phyloP scores from a whole-genome alignment of 1,139 yeast genomes.

The Scheffersomyces stambukii region DNA sequence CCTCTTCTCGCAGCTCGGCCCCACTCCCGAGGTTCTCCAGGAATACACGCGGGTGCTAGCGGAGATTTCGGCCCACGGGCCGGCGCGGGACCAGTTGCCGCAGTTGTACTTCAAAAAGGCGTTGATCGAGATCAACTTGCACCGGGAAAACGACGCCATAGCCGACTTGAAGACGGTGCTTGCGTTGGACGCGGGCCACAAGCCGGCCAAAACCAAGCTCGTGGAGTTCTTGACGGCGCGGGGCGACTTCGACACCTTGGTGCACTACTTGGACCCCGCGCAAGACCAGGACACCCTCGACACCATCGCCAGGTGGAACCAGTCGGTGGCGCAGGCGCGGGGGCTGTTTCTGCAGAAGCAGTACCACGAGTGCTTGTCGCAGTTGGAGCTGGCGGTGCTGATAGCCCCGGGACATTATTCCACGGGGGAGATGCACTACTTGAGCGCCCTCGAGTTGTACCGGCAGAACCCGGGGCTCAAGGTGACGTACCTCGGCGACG shows the following conservation, averaged over 20 bases:
- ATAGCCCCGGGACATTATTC: constrained; percentile 20
- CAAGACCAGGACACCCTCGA: constrained; percentile 13
- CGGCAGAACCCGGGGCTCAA: constrained; percentile 9
- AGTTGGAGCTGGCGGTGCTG: constrained; percentile 19
- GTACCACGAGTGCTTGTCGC: constrained; percentile 16
- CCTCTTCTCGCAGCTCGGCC: constrained; percentile 21
- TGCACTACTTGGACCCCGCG: constrained; percentile 8
- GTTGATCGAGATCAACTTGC: constrained; percentile 46
- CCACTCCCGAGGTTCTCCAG: constrained; percentile 21
- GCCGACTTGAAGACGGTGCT: constrained; percentile 43
- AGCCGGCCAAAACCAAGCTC: constrained; percentile 42
- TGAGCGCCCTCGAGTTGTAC: constrained; percentile 14
- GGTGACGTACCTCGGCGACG: constrained; percentile 10
- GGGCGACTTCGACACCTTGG: constrained; percentile 35
- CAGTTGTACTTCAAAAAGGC: constrained; percentile 52
- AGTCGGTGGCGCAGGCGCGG: constrained; percentile 16
- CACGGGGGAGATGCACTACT: constrained; percentile 20
- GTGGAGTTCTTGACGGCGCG: constrained; percentile 41
- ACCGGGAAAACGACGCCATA: constrained; percentile 45
- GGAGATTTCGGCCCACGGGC: constrained; percentile 7
- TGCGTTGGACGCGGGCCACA: constrained; percentile 31
- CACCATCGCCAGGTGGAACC: constrained; percentile 16
- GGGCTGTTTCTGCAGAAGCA: too few relatives aligned
- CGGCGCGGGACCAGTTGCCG: constrained; percentile 15
- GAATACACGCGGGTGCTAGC: constrained; percentile 19